These are phyloP conservation scores for Albugo laibachii DNA, from an alignment of 352 stramenopile species.

Conservation along the genomic window DNA sequence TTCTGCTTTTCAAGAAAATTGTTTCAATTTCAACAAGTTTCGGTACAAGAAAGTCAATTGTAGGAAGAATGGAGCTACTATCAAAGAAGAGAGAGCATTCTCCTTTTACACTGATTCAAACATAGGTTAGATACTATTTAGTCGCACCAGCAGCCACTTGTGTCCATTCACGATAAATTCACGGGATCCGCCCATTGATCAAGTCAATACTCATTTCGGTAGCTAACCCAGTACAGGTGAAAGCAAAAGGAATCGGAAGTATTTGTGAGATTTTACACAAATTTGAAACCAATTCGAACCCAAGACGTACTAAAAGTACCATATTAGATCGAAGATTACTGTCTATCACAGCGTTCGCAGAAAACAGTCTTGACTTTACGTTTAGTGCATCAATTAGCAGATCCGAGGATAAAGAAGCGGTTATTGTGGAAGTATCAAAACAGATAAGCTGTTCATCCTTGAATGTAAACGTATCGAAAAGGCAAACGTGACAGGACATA, in stretches of 20 bases:
- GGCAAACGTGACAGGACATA: too few relatives aligned
- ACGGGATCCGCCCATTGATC: neutral
- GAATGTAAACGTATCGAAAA: too few relatives aligned
- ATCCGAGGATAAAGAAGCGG: too few relatives aligned
- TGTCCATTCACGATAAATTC: slow-evolving; percentile 4
- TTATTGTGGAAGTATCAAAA: too few relatives aligned
- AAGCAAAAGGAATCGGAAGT: slow-evolving; percentile 2
- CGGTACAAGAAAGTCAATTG: neutral
- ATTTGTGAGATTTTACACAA: slow-evolving; percentile 1
- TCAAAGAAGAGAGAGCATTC: neutral
- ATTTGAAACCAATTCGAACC: slow-evolving; percentile 3
- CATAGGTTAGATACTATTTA: slow-evolving; percentile 5
- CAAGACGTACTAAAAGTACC: slow-evolving; percentile 9
- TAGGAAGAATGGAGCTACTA: neutral
- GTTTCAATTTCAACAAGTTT: neutral
- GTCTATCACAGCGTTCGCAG: neutral
- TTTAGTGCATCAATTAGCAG: too few relatives aligned
- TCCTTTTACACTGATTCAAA: neutral
- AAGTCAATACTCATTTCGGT: slow-evolving; percentile 3
- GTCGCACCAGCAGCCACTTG: slow-evolving; percentile 11
- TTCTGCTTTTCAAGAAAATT: too few relatives aligned
- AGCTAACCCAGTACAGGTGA: slow-evolving; percentile 3
- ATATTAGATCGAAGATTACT: slow-evolving; percentile 7
- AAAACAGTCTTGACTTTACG: neutral
- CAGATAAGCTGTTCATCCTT: too few relatives aligned